These are phyloP conservation scores for Moricandia arvensis DNA, from an alignment of 345 rosid species.

Conservation along the genomic window DNA sequence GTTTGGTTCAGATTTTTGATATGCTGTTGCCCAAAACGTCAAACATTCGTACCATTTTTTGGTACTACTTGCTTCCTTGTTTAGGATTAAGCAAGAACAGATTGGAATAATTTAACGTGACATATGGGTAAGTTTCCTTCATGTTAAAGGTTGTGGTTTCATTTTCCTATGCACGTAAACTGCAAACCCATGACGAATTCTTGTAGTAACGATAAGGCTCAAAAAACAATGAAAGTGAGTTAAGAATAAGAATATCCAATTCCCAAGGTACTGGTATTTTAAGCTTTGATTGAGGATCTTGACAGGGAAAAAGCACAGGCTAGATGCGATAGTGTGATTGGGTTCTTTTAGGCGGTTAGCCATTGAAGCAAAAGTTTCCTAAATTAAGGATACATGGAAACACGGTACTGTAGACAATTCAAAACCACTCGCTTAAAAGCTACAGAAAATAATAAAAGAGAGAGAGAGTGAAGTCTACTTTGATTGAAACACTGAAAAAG, in stretches of 20 bases:
- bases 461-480: conserved; percentile 11
- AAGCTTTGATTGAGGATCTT: not conserved
- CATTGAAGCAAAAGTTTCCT: conserved; percentile 10
- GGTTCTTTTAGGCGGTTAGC: conserved; percentile 25
- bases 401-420: not conserved
- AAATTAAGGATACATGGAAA: conserved; percentile 23
- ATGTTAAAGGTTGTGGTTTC: not conserved
- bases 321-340: conserved; percentile 6
- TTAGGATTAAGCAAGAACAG: not conserved
- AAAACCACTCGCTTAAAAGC: conserved; percentile 16
- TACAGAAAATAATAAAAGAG: not conserved
- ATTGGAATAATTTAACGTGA: conserved; percentile 11
- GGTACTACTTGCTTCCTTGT: conserved; percentile 12
- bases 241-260: conserved; percentile 2
- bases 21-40: not conserved
- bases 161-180: not conserved
- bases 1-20: conserved; percentile 12
- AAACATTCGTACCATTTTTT: conserved; percentile 20
- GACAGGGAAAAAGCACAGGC: not conserved
- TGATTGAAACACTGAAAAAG: not conserved
- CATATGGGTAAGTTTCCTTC: not conserved
- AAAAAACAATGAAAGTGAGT: conserved; percentile 13
- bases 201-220: not conserved
- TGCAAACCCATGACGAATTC: not conserved
- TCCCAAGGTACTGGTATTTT: conserved; percentile 18